A percentile compares a stretch with the other conserved stretches of the same genome.
These are phyloP conservation scores for Saturnispora besseyi DNA, from an alignment of 805 yeast genomes.

Conservation along the genomic window DNA sequence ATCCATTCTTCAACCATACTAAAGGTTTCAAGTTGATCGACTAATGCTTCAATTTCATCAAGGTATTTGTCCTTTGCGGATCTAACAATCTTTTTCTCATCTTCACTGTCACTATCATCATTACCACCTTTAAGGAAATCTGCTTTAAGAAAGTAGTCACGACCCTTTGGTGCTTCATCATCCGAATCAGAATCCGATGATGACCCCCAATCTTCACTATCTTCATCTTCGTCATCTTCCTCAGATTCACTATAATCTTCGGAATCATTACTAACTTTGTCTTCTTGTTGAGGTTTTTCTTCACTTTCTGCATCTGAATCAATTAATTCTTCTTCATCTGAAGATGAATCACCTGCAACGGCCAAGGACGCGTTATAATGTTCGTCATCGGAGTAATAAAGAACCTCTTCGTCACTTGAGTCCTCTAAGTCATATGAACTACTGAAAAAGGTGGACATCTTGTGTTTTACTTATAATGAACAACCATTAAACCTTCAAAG, in stretches of 20 bases:
- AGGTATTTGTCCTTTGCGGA: conserved; percentile 87
- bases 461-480: background rate
- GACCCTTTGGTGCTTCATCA: conserved; percentile 25
- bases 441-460: conserved; percentile 89
- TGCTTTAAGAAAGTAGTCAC: conserved; percentile 25
- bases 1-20: conserved; percentile 74
- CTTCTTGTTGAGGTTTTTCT: conserved; percentile 9
- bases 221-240: conserved; percentile 13
- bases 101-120: conserved; percentile 37
- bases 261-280: conserved; percentile 10
- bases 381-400: conserved; percentile 54
- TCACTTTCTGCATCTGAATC: conserved; percentile 12
- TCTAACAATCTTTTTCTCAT: conserved; percentile 76
- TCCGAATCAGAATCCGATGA: conserved; percentile 22
- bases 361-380: conserved; percentile 28
- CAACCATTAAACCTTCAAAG: background rate
- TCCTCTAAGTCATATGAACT: conserved; percentile 43
- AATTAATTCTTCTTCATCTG: conserved; percentile 30
- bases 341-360: conserved; percentile 15
- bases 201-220: conserved; percentile 12
- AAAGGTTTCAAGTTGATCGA: conserved; percentile 60
- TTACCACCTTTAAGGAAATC: conserved; percentile 34
- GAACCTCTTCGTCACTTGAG: conserved; percentile 44
- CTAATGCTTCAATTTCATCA: conserved; percentile 69
- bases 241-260: conserved; percentile 12